Conservation (phyloP, 768 basidiomycete species). For the Hericium coralloides region DNA sequence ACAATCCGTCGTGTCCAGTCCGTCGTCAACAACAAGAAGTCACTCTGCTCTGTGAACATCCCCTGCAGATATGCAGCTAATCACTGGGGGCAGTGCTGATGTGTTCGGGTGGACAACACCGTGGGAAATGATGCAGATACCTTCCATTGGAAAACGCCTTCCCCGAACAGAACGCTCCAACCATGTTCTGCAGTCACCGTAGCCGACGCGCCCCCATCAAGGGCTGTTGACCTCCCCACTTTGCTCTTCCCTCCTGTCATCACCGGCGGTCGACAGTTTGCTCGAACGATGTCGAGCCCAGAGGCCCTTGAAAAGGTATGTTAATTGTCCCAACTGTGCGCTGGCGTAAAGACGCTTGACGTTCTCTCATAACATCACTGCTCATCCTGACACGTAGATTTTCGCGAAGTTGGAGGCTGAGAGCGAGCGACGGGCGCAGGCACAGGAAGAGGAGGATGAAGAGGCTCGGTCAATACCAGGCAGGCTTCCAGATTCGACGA, state of each 20-base stretch:
- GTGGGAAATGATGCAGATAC: too few species aligned
- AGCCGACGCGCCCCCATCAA: too few species aligned
- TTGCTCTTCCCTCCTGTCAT: not conserved
- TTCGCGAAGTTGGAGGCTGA: slow-evolving; percentile 52
- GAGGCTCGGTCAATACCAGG: slow-evolving; percentile 1
- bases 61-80: too few species aligned
- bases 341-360: not conserved
- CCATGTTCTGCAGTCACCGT: too few species aligned
- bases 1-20: too few species aligned
- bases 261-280: not conserved
- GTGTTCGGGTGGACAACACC: too few species aligned
- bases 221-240: not conserved
- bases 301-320: slow-evolving; percentile 14
- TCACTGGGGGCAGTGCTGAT: too few species aligned
- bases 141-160: too few species aligned
- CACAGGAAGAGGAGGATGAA: slow-evolving; percentile 19
- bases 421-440: slow-evolving; percentile 38
- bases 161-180: too few species aligned
- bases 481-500: slow-evolving; percentile 1
- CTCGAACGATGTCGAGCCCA: slow-evolving; percentile 1
- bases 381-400: slow-evolving; percentile 27
- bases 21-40: too few species aligned
- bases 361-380: too few species aligned
- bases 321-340: not conserved
- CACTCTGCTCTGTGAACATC: too few species aligned